Base-by-base conservation (phyloP, 2,329 filamentous ascomycete genomes). In the Thyridium curvatum region DNA sequence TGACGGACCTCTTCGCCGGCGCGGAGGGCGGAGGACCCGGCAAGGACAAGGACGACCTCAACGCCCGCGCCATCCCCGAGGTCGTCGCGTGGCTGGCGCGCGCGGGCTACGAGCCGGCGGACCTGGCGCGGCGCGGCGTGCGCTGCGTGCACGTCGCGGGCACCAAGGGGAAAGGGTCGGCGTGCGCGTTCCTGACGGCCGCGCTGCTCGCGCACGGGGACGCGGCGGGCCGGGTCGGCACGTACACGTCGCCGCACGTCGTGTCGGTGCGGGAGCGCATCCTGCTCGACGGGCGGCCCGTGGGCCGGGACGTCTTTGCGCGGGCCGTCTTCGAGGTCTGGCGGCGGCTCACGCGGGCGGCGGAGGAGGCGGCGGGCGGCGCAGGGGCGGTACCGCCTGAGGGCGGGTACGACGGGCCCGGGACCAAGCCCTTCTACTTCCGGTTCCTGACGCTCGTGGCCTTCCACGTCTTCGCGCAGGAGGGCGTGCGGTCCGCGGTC, bases 121-220 rank as follows among this genome's bases (percentile, higher is more conserved):
- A 69, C 46, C 64, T 77, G 18, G 51, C 60, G 12, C 47, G 50
- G 8, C 57, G 58, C 3, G 51, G 52, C 4, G 60, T 74, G 37
- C 62, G 61, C 13, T 72, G 71, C 48, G 79, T 97, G 44, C 91
- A 97, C 57, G 80, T 97, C 34, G 86, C 91, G 1, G 91, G 91
- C 12, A 96, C 90, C 4, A 97, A 96, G 60, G 91, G 91, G 43
- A 97, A 96, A 60, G 90, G 90, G 31, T 93, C 86, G 3, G 89
- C 88, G 1, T 87, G 85, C 47, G 84, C 90, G 9, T 91, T 90
- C 58, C 76, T 88, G 15, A 87, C 88, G 12, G 82, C 82, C 3
- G 86, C 94, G 46, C 69, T 95, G n/a, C 65, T 71, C 4, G 39
- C 29, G 3, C 18, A 18, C 29, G 13, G 15, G 2, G 12, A 56